A percentile compares a stretch with the other conserved stretches of the same genome.
Conservation (phyloP, 2,329 filamentous ascomycete species). For the Chaetomiaceae sp. region DNA sequence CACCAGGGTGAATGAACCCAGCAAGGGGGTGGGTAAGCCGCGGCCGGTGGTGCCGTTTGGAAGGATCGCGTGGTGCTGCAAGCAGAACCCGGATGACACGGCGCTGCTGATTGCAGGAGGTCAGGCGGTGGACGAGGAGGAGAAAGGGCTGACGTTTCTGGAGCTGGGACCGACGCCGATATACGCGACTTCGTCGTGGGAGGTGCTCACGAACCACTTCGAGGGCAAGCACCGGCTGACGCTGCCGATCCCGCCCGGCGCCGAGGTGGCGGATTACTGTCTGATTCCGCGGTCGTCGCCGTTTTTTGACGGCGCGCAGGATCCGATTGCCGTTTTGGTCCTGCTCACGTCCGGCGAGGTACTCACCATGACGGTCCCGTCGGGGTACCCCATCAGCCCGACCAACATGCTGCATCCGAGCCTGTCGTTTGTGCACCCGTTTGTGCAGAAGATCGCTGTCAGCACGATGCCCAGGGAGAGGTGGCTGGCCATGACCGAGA, state of each 20-base stretch:
- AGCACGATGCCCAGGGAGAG: conserved; percentile 69
- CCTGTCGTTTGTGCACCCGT: conserved; percentile 84
- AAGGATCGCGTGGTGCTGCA: conserved; percentile 87
- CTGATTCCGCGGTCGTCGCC: conserved; percentile 78
- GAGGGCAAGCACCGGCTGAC: conserved; percentile 68
- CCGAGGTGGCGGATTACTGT: conserved; percentile 75
- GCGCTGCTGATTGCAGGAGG: conserved; percentile 84
- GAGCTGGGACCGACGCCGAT: conserved; percentile 85
- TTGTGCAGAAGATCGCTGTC: conserved; percentile 69
- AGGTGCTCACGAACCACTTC: conserved; percentile 73
- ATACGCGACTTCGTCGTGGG: conserved; percentile 90
- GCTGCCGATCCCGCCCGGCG: conserved; percentile 71
- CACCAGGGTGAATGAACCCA: conserved; percentile 66
- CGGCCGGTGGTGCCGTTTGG: conserved; percentile 69
- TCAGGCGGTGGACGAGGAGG: conserved; percentile 58
- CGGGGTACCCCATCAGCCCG: conserved; percentile 82
- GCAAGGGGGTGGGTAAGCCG: conserved; percentile 44
- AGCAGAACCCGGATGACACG: conserved; percentile 89
- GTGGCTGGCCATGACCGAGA: conserved; percentile 91
- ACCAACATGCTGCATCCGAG: conserved; percentile 91
- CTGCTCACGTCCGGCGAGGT: conserved; percentile 83
- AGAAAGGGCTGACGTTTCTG: conserved; percentile 79
- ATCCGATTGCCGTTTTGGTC: conserved; percentile 80
- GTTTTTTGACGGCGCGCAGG: conserved; percentile 81
- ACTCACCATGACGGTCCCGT: conserved; percentile 86